Conservation (phyloP, 805 yeast genomes). For the Jamesozyma lodderae region DNA sequence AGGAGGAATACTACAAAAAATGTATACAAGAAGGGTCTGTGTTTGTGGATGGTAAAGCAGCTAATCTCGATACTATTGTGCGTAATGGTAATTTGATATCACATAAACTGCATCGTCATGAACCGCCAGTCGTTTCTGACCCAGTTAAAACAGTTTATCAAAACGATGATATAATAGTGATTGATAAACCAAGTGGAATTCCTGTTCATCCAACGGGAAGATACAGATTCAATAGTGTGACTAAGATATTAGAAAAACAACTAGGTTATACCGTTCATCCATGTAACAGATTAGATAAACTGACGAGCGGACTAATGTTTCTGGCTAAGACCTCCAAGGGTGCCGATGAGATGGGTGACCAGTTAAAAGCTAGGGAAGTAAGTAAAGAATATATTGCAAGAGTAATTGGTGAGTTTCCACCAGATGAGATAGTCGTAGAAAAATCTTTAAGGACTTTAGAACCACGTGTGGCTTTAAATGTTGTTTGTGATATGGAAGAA, state of each 20-base stretch:
- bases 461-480: slow-evolving; percentile 63
- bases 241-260: slow-evolving; percentile 68
- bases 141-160: slow-evolving; percentile 60
- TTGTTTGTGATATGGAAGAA: slow-evolving; percentile 32
- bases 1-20: slow-evolving; percentile 52
- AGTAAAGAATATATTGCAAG: slow-evolving; percentile 76
- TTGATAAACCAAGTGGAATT: slow-evolving; percentile 89
- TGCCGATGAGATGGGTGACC: slow-evolving; percentile 67
- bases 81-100: slow-evolving; percentile 74
- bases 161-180: slow-evolving; percentile 65
- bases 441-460: slow-evolving; percentile 60
- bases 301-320: slow-evolving; percentile 89
- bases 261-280: slow-evolving; percentile 61
- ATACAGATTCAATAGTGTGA: slow-evolving; percentile 62
- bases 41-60: slow-evolving; percentile 53
- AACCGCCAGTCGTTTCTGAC: slow-evolving; percentile 61
- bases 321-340: slow-evolving; percentile 73
- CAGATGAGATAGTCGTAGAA: slow-evolving; percentile 45
- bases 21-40: slow-evolving; percentile 59
- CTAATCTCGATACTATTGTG: slow-evolving; percentile 54
- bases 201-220: slow-evolving; percentile 95
- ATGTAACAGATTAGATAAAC: slow-evolving; percentile 78
- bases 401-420: slow-evolving; percentile 80
- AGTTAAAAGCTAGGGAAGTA: slow-evolving; percentile 66
- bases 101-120: slow-evolving; percentile 79